These are phyloP conservation scores for Medakamo hakoo DNA, from an alignment of 139 green algal species.

Conservation along the genomic window DNA sequence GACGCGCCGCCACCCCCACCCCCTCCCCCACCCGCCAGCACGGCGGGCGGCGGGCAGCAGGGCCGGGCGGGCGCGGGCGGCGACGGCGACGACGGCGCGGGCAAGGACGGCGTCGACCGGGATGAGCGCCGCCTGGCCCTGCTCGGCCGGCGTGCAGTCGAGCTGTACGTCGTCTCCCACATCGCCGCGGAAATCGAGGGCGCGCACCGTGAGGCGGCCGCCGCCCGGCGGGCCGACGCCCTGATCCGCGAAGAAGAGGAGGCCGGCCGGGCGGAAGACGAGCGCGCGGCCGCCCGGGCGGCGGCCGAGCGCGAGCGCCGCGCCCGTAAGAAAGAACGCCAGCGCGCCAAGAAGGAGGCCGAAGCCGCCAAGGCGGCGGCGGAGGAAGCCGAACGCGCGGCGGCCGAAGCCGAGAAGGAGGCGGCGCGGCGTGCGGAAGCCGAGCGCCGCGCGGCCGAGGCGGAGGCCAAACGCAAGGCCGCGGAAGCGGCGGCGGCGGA, in stretches of 20 bases:
- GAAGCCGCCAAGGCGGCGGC: slow-evolving; percentile 31
- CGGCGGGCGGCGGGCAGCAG: too few relatives aligned
- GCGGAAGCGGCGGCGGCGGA: neutral
- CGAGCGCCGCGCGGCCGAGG: slow-evolving; percentile 7
- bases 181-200: slow-evolving; percentile 17
- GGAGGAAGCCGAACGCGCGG: slow-evolving; percentile 17
- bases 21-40: neutral
- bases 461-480: slow-evolving; percentile 15
- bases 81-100: slow-evolving; percentile 32
- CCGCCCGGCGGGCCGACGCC: slow-evolving; percentile 32
- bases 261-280: neutral
- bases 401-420: slow-evolving; percentile 4
- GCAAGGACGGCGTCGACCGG: slow-evolving; percentile 57
- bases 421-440: slow-evolving; percentile 6
- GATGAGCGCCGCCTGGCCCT: slow-evolving; percentile 84
- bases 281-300: slow-evolving; percentile 13
- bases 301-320: slow-evolving; percentile 47
- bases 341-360: slow-evolving; percentile 31
- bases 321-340: slow-evolving; percentile 54
- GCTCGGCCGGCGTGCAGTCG: slow-evolving; percentile 70
- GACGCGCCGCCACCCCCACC: neutral
- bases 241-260: slow-evolving; percentile 13
- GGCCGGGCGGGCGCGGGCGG: neutral
- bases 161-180: slow-evolving; percentile 81
- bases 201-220: neutral